A percentile compares a stretch with the other conserved stretches of the same genome.
phyloP scores from a whole-genome alignment of 2,329 filamentous ascomycete species.

The Aspergillus puulaauensis region DNA sequence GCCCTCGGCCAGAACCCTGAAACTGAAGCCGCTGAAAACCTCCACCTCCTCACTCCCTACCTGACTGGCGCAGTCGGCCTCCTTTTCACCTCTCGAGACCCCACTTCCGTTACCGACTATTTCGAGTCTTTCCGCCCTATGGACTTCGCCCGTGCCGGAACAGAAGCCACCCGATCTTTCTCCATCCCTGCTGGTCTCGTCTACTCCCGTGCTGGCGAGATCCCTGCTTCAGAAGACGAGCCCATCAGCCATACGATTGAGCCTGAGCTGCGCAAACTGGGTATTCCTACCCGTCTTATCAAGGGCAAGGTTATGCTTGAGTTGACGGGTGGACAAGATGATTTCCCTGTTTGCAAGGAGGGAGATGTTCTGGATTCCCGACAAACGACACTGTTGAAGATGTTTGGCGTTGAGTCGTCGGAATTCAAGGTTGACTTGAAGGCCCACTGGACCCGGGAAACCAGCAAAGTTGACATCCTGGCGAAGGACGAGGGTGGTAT shows the following conservation, averaged over 20 bases:
- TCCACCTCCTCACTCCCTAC: slow-evolving; percentile 67
- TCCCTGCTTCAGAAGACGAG: slow-evolving; percentile 77
- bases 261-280: slow-evolving; percentile 83
- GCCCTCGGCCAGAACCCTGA: slow-evolving; percentile 78
- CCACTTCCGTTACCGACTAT: slow-evolving; percentile 66
- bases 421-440: slow-evolving; percentile 83
- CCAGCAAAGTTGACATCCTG: slow-evolving; percentile 41
- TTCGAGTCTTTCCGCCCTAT: slow-evolving; percentile 71
- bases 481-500: slow-evolving; percentile 38
- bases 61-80: slow-evolving; percentile 83
- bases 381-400: slow-evolving; percentile 89
- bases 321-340: slow-evolving; percentile 44
- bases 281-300: slow-evolving; percentile 83
- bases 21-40: slow-evolving; percentile 77
- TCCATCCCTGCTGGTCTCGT: slow-evolving; percentile 80
- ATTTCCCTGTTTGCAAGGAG: slow-evolving; percentile 77
- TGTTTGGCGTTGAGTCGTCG: slow-evolving; percentile 85
- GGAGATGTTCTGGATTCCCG: slow-evolving; percentile 83
- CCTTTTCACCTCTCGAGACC: slow-evolving; percentile 79
- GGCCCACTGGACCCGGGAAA: slow-evolving; percentile 57
- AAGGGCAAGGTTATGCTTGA: slow-evolving; percentile 84
- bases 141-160: slow-evolving; percentile 90
- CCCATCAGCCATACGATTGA: slow-evolving; percentile 85
- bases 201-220: slow-evolving; percentile 74
- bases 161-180: slow-evolving; percentile 70